Base-by-base conservation (phyloP, 371 early-diverging fungal genomes). In the Dinochytrium kinnereticum region DNA sequence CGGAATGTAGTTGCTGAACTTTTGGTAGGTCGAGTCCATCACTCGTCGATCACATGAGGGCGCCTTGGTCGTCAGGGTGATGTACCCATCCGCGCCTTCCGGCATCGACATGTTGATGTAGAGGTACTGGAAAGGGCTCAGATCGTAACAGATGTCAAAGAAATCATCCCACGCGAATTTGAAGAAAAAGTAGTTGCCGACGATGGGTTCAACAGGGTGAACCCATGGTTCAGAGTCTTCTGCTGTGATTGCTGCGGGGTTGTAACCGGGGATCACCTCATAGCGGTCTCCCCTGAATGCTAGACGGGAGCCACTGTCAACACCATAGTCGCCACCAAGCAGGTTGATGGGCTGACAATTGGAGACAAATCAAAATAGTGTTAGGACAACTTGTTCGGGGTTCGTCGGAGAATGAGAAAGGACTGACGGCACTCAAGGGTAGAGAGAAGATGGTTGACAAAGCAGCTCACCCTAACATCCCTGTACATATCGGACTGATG, bases 101-200 rank as follows among this genome's bases (percentile, higher is more conserved):
- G 61, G 61, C 61, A 61, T 61, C 15, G 61, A 61, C 61, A 61
- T 61, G 61, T 61, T 61, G 61, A 61, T 37, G 61, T 61, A 61
- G 36, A 61, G 61, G 61, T 61, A 61, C n/a, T 37, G 15, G 24
- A 61, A 61, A 7, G 57, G 61, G 61, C 13, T 61, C 36, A 34
- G 24, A 36, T 61, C 34, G 36, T 61, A 61, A 36, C 61, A 61
- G 61, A 61, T 36, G 61, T 61, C 26, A 26, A 61, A 61, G 61
- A 34, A 31, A 24, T 61, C 61, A 24, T 61, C 61, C 61, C 31
- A 37, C 3, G n/a, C 37, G 61, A 61, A 31, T 26, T 61, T 61
- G 37, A 61, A 61, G 34, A 61, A 61, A 24, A 61, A 61, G 61
- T 61, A 61, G 61, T 61, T 61, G 30, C 61, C 61, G 36, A 37